These are phyloP conservation scores for Fusarium ramigenum DNA, from an alignment of 2,329 filamentous ascomycete genomes.

Conservation along the genomic window DNA sequence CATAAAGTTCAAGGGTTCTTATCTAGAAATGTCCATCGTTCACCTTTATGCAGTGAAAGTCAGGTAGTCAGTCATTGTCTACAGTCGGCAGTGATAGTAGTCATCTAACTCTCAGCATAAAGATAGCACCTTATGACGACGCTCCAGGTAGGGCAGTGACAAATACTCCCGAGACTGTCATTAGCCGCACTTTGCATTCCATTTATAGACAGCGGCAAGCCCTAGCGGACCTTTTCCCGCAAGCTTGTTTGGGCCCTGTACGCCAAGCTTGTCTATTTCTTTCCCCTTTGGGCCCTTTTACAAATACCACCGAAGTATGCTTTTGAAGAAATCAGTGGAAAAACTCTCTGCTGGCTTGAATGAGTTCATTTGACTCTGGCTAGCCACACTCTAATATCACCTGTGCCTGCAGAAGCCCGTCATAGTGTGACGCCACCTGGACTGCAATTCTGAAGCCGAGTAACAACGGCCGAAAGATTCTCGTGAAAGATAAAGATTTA, in stretches of 20 bases:
- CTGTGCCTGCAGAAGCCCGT: too few relatives aligned
- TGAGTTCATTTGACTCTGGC: neutral
- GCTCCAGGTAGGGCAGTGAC: fast-evolving
- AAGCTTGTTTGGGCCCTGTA: neutral
- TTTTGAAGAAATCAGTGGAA: fast-evolving
- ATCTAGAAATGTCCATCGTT: fast-evolving
- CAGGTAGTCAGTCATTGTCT: fast-evolving
- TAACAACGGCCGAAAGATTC: fast-evolving
- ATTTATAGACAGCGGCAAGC: neutral
- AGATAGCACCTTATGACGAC: fast-evolving
- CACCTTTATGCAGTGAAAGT: fast-evolving
- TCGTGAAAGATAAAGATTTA: neutral
- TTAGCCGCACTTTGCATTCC: neutral
- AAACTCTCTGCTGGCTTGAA: neutral
- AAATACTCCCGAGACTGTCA: neutral
- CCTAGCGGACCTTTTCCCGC: neutral
- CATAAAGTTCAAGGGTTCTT: too few relatives aligned
- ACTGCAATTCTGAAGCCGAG: neutral
- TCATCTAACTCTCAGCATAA: too few relatives aligned
- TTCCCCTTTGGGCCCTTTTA: fast-evolving
- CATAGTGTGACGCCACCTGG: neutral
- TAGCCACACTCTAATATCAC: too few relatives aligned
- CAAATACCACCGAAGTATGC: neutral
- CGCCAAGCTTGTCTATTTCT: neutral
- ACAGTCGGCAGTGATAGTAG: fast-evolving